These are phyloP conservation scores for Apophysomyces elegans DNA, from an alignment of 371 early-diverging fungal genomes.

Conservation along the genomic window DNA sequence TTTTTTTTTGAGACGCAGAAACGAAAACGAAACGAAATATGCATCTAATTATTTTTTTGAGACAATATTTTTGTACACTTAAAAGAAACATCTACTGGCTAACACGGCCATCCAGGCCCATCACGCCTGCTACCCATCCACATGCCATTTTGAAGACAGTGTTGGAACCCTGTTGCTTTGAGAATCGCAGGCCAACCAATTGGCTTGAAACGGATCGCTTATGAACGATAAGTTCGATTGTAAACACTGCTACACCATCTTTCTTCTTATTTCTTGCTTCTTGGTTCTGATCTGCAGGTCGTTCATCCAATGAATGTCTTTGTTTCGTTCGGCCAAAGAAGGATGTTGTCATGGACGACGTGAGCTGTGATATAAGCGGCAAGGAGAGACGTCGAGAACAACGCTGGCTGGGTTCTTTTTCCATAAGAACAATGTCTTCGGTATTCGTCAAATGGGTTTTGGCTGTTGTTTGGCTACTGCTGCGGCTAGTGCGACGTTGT, in stretches of 20 bases:
- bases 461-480: slow-evolving; percentile 20
- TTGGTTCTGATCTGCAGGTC: slow-evolving; percentile 6
- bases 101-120: slow-evolving; percentile 24
- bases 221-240: slow-evolving; percentile 27
- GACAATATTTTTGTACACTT: not conserved
- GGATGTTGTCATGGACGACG: slow-evolving; percentile 50
- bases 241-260: slow-evolving; percentile 41
- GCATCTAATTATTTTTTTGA: not conserved
- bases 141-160: slow-evolving; percentile 52
- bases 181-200: slow-evolving; percentile 36
- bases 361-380: slow-evolving; percentile 43
- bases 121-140: slow-evolving; percentile 48
- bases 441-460: slow-evolving; percentile 3
- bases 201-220: slow-evolving; percentile 4
- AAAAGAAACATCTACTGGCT: not conserved
- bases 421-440: not conserved
- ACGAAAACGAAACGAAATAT: not conserved
- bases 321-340: slow-evolving; percentile 42
- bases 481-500: slow-evolving; percentile 20
- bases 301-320: slow-evolving; percentile 36
- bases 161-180: slow-evolving; percentile 41
- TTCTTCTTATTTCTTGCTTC: slow-evolving; percentile 27
- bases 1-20: not conserved
- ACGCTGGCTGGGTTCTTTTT: not conserved
- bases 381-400: slow-evolving; percentile 32